These are phyloP conservation scores for Wakefieldia striispora DNA, from an alignment of 768 basidiomycete species.

Conservation along the genomic window DNA sequence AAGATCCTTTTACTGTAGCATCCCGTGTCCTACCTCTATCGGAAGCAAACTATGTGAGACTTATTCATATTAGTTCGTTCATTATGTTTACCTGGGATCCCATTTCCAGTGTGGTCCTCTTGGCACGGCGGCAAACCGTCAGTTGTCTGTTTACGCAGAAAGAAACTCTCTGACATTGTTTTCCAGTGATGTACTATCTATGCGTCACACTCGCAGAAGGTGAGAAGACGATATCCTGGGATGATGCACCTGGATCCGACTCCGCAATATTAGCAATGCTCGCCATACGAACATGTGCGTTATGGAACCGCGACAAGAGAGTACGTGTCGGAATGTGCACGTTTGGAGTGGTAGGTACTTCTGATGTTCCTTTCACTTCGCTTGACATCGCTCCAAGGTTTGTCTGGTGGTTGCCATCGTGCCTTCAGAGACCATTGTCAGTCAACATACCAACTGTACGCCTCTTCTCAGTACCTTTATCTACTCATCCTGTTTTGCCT, in stretches of 20 bases:
- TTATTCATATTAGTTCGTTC: background rate
- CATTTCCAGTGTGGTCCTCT: conserved; percentile 11
- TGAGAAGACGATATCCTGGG: background rate
- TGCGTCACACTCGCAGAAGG: conserved; percentile 16
- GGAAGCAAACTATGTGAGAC: conserved; percentile 7
- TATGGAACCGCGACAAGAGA: conserved; percentile 18
- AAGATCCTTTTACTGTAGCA: background rate
- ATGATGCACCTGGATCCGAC: background rate
- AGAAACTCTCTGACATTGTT: background rate
- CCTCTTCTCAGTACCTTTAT: background rate
- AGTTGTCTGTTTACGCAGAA: background rate
- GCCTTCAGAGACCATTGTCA: conserved; percentile 6
- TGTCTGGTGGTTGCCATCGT: conserved; percentile 6
- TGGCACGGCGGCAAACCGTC: conserved; percentile 9
- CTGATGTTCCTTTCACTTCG: background rate
- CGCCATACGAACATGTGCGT: conserved; percentile 17
- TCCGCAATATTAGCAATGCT: conserved; percentile 9
- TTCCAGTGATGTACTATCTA: conserved; percentile 13
- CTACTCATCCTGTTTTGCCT: background rate
- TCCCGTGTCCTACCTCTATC: background rate
- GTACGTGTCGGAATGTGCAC: conserved; percentile 15
- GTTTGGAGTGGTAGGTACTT: conserved; percentile 9
- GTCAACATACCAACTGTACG: conserved; percentile 3
- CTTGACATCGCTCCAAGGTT: background rate
- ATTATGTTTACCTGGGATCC: background rate